Base-by-base conservation (phyloP, 2,329 filamentous ascomycete species). In the Acephala macrosclerotiorum region DNA sequence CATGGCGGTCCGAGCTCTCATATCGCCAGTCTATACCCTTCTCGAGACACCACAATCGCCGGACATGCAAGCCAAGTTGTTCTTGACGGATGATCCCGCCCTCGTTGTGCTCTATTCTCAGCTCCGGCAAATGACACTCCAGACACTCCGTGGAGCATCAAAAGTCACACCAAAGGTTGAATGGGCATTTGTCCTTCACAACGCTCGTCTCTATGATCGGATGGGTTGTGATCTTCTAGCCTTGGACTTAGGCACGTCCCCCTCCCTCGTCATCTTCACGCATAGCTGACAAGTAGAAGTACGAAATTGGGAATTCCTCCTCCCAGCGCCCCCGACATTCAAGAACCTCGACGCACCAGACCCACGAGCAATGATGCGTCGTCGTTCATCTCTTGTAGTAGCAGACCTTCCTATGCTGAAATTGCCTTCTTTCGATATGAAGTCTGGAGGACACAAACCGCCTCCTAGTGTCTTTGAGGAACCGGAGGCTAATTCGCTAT, bases 221-320 rank as follows among this genome's bases (percentile, higher is more conserved):
- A 97, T 96, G 94, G 95, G 96, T 2, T 97, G 96, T 75, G 95
- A 97, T 77, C 79, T 97, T 9, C 85, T 98, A 0, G 96, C 94
- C 0, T 82, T 98, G 4, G 93, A 96, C 73, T 82, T 98, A 6
- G 91, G 90, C 91, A 83, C 77, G 81, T 79, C 61, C 68, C 59
- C 25, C 26, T 36, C 36, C 45, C 6, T 56, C n/a, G 14, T 29
- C 16, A n/a, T 22, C 22, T 18, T 25, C 18, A 47, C 49, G 16
- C 26, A 57, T 22, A 26, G 61, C 68, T 74, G 68, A 76, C 51
- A 49, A 42, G 1, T 59, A 33, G 49, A 63, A 87, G 91, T 96
- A 16, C 87, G 89, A 35, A 92, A 91, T 70, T 96, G 93, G 93
- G 89, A 93, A 73, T 96, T 96, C 77, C 81, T 92, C 42, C 83